Conservation (phyloP, 1,139 yeast genomes). For the Trichomonascaceae sp. region DNA sequence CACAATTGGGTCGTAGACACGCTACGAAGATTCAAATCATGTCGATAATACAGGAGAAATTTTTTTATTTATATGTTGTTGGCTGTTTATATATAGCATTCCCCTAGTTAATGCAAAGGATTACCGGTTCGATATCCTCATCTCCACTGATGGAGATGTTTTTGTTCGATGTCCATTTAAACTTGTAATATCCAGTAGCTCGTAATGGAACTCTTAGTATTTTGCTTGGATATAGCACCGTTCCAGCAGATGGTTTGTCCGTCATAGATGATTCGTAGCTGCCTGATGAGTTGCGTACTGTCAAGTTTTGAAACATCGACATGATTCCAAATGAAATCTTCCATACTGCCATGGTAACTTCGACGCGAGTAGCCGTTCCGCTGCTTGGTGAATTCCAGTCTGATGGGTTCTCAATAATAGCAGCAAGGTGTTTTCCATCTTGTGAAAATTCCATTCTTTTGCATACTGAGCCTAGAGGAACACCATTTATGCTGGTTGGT, state of each 20-base stretch:
- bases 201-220: not conserved
- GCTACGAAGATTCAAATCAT: not conserved
- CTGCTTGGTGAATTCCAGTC: not conserved
- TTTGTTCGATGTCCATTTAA: constrained; percentile 6
- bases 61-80: constrained; percentile 27
- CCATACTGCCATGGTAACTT: constrained; percentile 13
- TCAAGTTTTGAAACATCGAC: constrained; percentile 10
- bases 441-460: constrained; percentile 21
- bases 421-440: constrained; percentile 24
- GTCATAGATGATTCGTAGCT: not conserved
- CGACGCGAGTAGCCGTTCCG: not conserved
- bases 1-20: constrained; percentile 13
- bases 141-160: constrained; percentile 4
- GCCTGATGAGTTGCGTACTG: not conserved
- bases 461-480: constrained; percentile 8
- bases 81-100: constrained; percentile 1
- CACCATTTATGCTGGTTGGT: not conserved
- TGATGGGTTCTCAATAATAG: constrained; percentile 10
- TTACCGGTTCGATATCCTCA: not conserved
- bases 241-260: not conserved
- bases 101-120: constrained; percentile 1
- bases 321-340: constrained; percentile 13
- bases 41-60: not conserved
- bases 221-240: constrained; percentile 1
- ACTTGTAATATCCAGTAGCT: constrained; percentile 6